Evolutionary conservation across 2,329 filamentous ascomycete species (phyloP), one percentile per base, ranked within the genome.

Genomic region (Alternaria sp.): DNA sequence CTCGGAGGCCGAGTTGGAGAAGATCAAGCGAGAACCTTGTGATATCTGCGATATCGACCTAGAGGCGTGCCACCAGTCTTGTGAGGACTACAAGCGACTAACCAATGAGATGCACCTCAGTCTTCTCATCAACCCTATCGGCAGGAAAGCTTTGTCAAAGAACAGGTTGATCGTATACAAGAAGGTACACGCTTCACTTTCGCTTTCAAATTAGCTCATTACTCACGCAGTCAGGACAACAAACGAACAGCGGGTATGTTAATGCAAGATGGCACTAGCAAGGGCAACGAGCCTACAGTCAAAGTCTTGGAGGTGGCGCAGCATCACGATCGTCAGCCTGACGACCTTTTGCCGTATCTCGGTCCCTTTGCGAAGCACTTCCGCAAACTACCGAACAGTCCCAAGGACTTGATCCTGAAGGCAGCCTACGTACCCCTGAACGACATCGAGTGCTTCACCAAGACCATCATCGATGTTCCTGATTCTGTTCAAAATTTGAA

Each of bases 1-100:
- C 3, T 96, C 94, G 0, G 94, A 99, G 79, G 94, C 93, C 5
- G 95, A 96, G 81, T 82, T 99, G 60, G 93, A 90, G 58, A 97
- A 95, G 81, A 88, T 98, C 75, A 96, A 95, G 80, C 87, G 95
- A 12, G 93, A 97, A 73, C 80, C 90, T 20, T 99, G 96, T 79
- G 83, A 88, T 23, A 89, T 91, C 26, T 99, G 96, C 76, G 93
- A 97, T 76, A 82, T 87, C 44, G 89, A 93, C 70, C 87, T 99
- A 71, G 92, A 94, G 66, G 83, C 86, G 58, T 97, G 92, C 70
- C 95, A 98, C 76, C 87, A 92, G 70, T 91, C 93, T 2, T 89
- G 92, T 4, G 90, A 97, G 79, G 89, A 92, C 65, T 96, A 90
- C 76, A 90, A 91, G 75, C 87, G 89, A 63, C 83, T 96, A n/a